Evolutionary conservation across 306 rosid genomes (phyloP).

Genomic region (Hippophae gyantsensis): DNA sequence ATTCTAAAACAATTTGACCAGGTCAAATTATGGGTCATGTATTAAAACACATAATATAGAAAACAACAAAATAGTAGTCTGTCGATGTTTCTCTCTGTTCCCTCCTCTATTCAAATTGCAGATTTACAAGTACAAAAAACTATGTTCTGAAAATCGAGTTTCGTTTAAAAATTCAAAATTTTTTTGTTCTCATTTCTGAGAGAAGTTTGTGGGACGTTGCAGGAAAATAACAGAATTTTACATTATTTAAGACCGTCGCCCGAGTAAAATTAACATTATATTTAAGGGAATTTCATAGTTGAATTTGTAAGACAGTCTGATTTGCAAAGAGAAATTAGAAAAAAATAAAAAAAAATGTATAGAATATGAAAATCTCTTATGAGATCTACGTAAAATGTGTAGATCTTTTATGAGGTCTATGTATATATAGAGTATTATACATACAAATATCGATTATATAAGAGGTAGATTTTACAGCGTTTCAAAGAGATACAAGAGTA

Average conservation of each 20-base stretch:
- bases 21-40: slow-evolving; percentile 37
- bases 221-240: slow-evolving; percentile 7
- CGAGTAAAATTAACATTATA: not conserved
- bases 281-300: not conserved
- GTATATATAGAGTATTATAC: too few relatives aligned
- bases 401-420: too few relatives aligned
- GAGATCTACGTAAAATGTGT: too few relatives aligned
- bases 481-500: too few relatives aligned
- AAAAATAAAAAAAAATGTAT: too few relatives aligned
- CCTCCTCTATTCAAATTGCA: slow-evolving; percentile 9
- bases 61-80: slow-evolving; percentile 13
- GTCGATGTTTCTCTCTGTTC: not conserved
- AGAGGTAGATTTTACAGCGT: too few relatives aligned
- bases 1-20: slow-evolving; percentile 27
- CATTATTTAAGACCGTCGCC: not conserved
- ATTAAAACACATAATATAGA: slow-evolving; percentile 9
- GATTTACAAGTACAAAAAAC: slow-evolving; percentile 22
- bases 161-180: slow-evolving; percentile 19
- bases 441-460: too few relatives aligned
- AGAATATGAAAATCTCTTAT: too few relatives aligned
- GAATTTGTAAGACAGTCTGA: too few relatives aligned
- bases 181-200: not conserved
- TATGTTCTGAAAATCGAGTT: slow-evolving; percentile 21
- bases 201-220: slow-evolving; percentile 17
- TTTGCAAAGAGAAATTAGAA: too few relatives aligned